phyloP scores from a whole-genome alignment of 1,284 basidiomycete species.

The Pterula multifida region DNA sequence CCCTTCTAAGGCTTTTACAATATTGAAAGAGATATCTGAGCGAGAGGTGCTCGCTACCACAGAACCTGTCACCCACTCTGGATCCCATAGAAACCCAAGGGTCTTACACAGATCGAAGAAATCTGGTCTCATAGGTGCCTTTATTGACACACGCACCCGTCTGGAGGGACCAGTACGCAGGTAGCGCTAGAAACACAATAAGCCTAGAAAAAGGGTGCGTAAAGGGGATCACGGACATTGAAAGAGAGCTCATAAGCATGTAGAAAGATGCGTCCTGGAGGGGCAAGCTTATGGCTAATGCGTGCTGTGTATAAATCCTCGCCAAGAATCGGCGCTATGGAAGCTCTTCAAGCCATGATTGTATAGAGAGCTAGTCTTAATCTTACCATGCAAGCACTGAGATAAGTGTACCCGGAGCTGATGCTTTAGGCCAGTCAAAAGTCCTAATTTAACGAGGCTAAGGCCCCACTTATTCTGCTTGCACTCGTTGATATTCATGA shows the following conservation, averaged over 20 bases:
- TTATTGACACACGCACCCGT: not conserved
- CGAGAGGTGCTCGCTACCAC: not conserved
- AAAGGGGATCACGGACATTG: not conserved
- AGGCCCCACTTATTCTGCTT: not conserved
- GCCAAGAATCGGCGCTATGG: not conserved
- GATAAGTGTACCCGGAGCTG: not conserved
- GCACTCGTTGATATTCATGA: not conserved
- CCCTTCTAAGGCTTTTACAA: not conserved
- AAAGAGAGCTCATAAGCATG: not conserved
- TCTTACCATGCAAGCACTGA: not conserved
- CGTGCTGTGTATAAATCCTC: not conserved
- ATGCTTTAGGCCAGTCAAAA: not conserved
- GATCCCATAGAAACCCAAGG: not conserved
- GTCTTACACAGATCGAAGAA: not conserved
- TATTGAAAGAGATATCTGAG: not conserved
- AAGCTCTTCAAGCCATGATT: not conserved
- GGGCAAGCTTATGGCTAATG: not conserved
- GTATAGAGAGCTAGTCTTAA: not conserved
- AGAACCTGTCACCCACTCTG: not conserved
- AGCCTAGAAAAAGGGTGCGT: no score
- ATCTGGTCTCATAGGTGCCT: not conserved
- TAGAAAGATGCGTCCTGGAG: not conserved
- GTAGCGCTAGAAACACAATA: not conserved
- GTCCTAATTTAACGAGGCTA: not conserved
- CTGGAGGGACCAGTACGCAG: not conserved